These are phyloP conservation scores for Discostella stelligera DNA, from an alignment of 352 stramenopile species.

Conservation along the genomic window DNA sequence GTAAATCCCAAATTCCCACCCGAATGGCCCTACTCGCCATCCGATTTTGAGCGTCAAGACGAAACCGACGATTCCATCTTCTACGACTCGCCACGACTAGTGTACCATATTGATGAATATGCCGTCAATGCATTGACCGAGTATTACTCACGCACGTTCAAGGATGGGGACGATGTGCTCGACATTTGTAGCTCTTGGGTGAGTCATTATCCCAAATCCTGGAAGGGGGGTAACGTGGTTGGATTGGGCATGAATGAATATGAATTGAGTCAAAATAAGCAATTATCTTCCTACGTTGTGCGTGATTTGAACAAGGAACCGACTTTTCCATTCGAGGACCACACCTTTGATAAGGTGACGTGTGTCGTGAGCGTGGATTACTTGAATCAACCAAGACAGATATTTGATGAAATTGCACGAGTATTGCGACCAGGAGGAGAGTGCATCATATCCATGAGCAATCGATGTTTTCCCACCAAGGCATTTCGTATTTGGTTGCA, in stretches of 20 bases:
- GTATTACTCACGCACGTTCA: constrained; percentile 77
- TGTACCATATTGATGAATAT: constrained; percentile 86
- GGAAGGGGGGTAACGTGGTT: constrained; percentile 71
- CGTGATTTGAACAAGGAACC: constrained; percentile 84
- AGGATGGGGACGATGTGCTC: constrained; percentile 78
- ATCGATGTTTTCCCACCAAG: constrained; percentile 83
- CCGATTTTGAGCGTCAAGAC: constrained; percentile 83
- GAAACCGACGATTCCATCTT: constrained; percentile 83
- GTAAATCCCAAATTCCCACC: constrained; percentile 65
- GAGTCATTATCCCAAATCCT: constrained; percentile 82
- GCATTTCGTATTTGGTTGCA: constrained; percentile 85
- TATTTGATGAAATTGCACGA: constrained; percentile 84
- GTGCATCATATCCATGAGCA: constrained; percentile 84
- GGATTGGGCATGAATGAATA: constrained; percentile 86
- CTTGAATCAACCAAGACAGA: constrained; percentile 79
- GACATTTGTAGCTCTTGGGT: constrained; percentile 87
- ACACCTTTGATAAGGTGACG: constrained; percentile 84
- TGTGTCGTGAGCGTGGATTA: constrained; percentile 87
- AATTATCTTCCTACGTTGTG: constrained; percentile 82
- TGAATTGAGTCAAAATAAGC: constrained; percentile 84
- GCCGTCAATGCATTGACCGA: constrained; percentile 82
- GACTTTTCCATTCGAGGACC: constrained; percentile 81
- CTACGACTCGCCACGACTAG: constrained; percentile 80
- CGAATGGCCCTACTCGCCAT: constrained; percentile 80
- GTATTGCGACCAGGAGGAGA: constrained; percentile 83